Base-by-base conservation (phyloP, 2,329 filamentous ascomycete species). In the Fusarium veterinarium region DNA sequence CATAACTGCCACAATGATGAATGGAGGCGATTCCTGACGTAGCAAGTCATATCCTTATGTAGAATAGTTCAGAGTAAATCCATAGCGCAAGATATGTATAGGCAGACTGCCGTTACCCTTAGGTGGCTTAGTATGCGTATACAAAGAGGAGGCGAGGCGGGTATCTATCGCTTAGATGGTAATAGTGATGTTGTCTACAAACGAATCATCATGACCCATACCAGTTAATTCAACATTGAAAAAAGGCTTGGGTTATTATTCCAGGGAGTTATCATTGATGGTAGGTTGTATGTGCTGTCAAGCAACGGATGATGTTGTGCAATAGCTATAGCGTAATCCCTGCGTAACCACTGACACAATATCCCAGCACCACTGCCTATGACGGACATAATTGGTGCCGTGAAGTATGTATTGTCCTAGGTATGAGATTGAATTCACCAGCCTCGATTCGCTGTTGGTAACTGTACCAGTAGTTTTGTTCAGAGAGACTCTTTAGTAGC, bases 321-420 rank as follows among this genome's bases (percentile, higher is more conserved):
- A 10, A 25, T 4, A 35, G n/a, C 12, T 13, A 17, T 30, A 13
- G 11, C 7, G 12, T 19, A 19, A 35, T 6, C 12, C 17, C 2
- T 25, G 28, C 12, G n/a, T 33, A 13, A 51, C 35, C 30, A 35
- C 16, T 6, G 17, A 14, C 31, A 35, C 4, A 25, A 14, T 14
- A 14, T 20, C 11, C 17, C 11, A 19, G 31, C n/a, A 13, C n/a
- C 20, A 19, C n/a, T 48, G 5, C 3, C 5, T 4, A 31, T 14
- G 28, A 31, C 6, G 5, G 5, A n/a, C 4, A n/a, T 31, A 9
- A 48, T 17, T 1, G 7, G 13, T 12, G 25, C 11, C 4, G 14
- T 4, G 19, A 8, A 13, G 4, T 17, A 1, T n/a, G 5, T 3
- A 14, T 10, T 3, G 14, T 16, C 5, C 6, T 6, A 48, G 6